These are phyloP conservation scores for Colletotrichum theobromicola DNA, from an alignment of 2,329 filamentous ascomycete genomes.

Conservation along the genomic window DNA sequence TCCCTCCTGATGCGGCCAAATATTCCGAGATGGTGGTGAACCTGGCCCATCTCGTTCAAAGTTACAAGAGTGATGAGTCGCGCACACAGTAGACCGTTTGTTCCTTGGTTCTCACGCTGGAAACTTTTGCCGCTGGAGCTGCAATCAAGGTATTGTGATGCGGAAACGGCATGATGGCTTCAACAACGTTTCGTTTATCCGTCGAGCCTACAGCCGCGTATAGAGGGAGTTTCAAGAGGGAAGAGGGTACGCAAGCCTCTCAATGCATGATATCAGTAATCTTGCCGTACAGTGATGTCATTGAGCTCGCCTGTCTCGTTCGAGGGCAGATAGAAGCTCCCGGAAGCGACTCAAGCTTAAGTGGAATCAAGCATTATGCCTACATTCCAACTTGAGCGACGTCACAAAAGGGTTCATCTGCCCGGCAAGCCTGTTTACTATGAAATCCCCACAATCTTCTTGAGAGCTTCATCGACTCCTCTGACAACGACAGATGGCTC, in stretches of 20 bases:
- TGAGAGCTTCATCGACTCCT: conserved; percentile 63
- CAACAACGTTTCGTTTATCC: background rate
- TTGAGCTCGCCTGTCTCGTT: background rate
- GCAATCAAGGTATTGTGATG: background rate
- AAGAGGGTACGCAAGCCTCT: background rate
- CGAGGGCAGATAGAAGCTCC: background rate
- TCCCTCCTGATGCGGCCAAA: conserved; percentile 46
- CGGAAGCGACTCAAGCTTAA: background rate
- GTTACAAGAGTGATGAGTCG: background rate
- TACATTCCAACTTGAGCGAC: background rate
- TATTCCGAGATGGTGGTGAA: conserved; percentile 47
- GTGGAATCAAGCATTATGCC: background rate
- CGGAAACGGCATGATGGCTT: background rate
- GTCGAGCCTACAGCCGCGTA: background rate
- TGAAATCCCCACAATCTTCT: conserved; percentile 29
- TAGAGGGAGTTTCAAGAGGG: background rate
- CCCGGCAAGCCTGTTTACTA: background rate
- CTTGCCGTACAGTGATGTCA: background rate
- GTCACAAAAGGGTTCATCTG: background rate
- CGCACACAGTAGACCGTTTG: background rate
- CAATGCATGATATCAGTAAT: background rate
- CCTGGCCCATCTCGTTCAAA: conserved; percentile 31
- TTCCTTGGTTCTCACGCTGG: background rate
- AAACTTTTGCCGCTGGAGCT: background rate
- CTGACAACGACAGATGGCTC: conserved; percentile 59